Evolutionary conservation across 345 rosid species (phyloP).

Genomic region (Sisymbrium altissimum): DNA sequence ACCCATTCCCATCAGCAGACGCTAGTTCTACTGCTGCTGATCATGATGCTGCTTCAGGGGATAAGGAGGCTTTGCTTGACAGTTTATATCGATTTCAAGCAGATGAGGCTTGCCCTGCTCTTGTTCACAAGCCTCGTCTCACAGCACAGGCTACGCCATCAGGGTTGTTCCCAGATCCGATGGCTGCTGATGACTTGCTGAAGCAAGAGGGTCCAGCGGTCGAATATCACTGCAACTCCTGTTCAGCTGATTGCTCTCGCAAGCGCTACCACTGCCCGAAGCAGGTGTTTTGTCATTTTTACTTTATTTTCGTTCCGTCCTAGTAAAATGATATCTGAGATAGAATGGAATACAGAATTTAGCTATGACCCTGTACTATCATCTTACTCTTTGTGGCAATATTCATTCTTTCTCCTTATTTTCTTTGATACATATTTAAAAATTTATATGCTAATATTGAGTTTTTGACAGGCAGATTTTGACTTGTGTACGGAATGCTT

Average conservation of each 20-base stretch:
- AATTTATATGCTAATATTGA: slow-evolving; percentile 23
- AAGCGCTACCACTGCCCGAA: slow-evolving; percentile 98
- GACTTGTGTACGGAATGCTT: slow-evolving; percentile 97
- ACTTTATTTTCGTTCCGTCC: not conserved
- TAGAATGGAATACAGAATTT: not conserved
- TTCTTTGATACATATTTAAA: not conserved
- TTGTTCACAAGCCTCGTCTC: slow-evolving; percentile 45
- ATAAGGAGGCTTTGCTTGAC: slow-evolving; percentile 55
- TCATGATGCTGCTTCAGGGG: slow-evolving; percentile 36
- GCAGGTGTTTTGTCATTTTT: slow-evolving; percentile 58
- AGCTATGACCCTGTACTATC: not conserved
- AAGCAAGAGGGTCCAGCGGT: slow-evolving; percentile 83
- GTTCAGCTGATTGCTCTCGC: slow-evolving; percentile 98
- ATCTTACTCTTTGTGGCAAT: not conserved
- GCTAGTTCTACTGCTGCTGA: slow-evolving; percentile 35
- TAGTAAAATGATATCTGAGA: not conserved
- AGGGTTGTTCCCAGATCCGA: slow-evolving; percentile 68
- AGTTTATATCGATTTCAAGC: slow-evolving; percentile 73
- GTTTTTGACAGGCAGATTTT: slow-evolving; percentile 92
- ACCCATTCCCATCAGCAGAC: slow-evolving; percentile 64
- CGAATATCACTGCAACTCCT: slow-evolving; percentile 97
- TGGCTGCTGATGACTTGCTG: slow-evolving; percentile 68
- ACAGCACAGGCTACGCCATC: slow-evolving; percentile 53
- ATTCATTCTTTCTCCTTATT: not conserved
- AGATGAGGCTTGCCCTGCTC: slow-evolving; percentile 47